phyloP scores from a whole-genome alignment of 2,329 filamentous ascomycete genomes.

The Cladophialophora immunda region DNA sequence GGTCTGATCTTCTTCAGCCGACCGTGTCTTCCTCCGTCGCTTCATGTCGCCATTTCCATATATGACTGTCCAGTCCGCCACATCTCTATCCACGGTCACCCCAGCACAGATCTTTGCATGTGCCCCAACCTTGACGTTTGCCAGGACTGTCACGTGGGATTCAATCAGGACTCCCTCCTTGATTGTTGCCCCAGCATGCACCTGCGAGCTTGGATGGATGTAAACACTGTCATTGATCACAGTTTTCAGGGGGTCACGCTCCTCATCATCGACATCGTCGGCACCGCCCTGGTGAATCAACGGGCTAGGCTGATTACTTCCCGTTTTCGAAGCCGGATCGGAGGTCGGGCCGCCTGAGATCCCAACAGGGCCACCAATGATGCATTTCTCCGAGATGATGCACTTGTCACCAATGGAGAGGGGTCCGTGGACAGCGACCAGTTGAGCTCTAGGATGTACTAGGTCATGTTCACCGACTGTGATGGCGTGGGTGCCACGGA shows the following conservation, averaged over 20 bases:
- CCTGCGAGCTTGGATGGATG: constrained; percentile 49
- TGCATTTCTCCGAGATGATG: constrained; percentile 75
- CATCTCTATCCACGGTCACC: constrained; percentile 61
- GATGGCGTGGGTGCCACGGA: constrained; percentile 78
- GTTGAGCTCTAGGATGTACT: constrained; percentile 83
- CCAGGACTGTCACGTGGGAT: constrained; percentile 50
- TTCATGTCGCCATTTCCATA: constrained; percentile 64
- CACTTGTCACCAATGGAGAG: constrained; percentile 83
- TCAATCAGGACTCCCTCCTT: constrained; percentile 55
- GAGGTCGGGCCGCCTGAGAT: constrained; percentile 27
- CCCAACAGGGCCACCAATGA: constrained; percentile 55
- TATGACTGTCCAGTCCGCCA: constrained; percentile 74
- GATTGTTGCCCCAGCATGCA: constrained; percentile 52
- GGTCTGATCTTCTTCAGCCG: constrained; percentile 35
- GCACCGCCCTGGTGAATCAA: constrained; percentile 21
- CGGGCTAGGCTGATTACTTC: constrained; percentile 20
- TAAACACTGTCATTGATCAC: constrained; percentile 51
- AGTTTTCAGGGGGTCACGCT: constrained; percentile 37
- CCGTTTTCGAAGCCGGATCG: constrained; percentile 16
- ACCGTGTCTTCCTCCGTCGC: constrained; percentile 41
- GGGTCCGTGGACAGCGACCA: constrained; percentile 80
- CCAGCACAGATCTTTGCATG: constrained; percentile 76
- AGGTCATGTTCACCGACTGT: constrained; percentile 79
- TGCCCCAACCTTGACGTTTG: constrained; percentile 49
- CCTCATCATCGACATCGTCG: constrained; percentile 22